Conservation (phyloP, 495 filamentous ascomycete species). For the Penicillium malachiteum region DNA sequence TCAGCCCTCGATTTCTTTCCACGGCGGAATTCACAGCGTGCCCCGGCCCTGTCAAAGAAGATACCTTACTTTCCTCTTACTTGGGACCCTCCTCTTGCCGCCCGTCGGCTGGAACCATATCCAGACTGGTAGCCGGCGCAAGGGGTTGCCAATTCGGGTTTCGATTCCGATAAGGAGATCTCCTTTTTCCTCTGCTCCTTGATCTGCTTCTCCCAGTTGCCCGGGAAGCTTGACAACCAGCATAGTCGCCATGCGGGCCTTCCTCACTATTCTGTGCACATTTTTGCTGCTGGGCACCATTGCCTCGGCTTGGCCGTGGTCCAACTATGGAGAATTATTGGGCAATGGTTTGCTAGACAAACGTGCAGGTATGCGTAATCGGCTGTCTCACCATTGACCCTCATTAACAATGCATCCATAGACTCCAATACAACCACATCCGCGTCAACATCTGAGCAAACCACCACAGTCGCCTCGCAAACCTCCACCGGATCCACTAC, state of each 20-base stretch:
- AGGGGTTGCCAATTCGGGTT: conserved; percentile 23
- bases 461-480: conserved; percentile 15
- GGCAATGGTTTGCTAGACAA: conserved; percentile 33
- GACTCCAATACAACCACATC: conserved; percentile 13
- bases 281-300: conserved; percentile 48
- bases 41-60: too few species aligned
- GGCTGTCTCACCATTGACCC: neutral
- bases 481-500: conserved; percentile 23
- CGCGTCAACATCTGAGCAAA: conserved; percentile 21
- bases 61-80: neutral
- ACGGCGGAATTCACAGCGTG: too few species aligned
- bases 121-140: conserved; percentile 12
- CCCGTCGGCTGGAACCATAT: neutral
- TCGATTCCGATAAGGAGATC: conserved; percentile 15
- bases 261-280: conserved; percentile 33
- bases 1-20: neutral
- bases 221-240: neutral
- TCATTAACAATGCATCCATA: neutral
- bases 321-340: conserved; percentile 25
- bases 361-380: conserved; percentile 30
- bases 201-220: neutral
- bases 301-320: conserved; percentile 52
- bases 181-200: neutral
- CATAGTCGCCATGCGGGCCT: conserved; percentile 32
- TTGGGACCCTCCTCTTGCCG: neutral